Conservation (phyloP, 192 early-diverging fungal genomes). For the Entophlyctis luteolus region DNA sequence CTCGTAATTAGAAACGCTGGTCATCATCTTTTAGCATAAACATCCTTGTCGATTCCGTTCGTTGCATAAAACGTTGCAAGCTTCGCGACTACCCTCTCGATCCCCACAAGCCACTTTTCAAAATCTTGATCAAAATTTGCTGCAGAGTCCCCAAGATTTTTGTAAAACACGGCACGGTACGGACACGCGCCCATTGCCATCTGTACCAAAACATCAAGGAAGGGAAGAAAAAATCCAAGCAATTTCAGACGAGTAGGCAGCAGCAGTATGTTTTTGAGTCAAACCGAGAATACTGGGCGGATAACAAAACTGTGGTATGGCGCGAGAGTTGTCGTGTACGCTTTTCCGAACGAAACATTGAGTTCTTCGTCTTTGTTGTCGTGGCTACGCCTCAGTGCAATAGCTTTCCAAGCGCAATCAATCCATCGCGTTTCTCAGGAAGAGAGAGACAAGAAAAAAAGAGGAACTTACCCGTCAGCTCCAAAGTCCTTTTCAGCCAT, state of each 20-base stretch:
- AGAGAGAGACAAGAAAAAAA: background rate
- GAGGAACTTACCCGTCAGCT: conserved; percentile 32
- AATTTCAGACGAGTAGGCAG: background rate
- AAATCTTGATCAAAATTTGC: conserved; percentile 53
- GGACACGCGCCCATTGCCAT: conserved; percentile 92
- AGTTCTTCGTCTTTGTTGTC: conserved; percentile 47
- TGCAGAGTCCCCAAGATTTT: conserved; percentile 68
- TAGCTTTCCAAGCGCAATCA: background rate
- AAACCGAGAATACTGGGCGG: conserved; percentile 49
- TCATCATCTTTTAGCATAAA: conserved; percentile 13
- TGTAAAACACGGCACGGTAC: conserved; percentile 81
- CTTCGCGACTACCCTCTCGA: conserved; percentile 67
- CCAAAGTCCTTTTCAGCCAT: conserved; percentile 77
- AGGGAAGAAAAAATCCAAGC: background rate
- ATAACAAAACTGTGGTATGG: conserved; percentile 49
- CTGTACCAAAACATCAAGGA: conserved; percentile 28
- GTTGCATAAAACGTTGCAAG: conserved; percentile 30
- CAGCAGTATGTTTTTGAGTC: background rate
- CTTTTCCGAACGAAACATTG: conserved; percentile 38
- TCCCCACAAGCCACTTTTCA: conserved; percentile 66
- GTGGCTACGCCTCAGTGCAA: conserved; percentile 41
- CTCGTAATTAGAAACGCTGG: no score
- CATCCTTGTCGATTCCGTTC: conserved; percentile 15
- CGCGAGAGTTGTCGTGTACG: conserved; percentile 41
- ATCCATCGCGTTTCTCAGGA: background rate